Base-by-base conservation (phyloP, 2,329 filamentous ascomycete species). In the Pseudogymnoascus sp. region DNA sequence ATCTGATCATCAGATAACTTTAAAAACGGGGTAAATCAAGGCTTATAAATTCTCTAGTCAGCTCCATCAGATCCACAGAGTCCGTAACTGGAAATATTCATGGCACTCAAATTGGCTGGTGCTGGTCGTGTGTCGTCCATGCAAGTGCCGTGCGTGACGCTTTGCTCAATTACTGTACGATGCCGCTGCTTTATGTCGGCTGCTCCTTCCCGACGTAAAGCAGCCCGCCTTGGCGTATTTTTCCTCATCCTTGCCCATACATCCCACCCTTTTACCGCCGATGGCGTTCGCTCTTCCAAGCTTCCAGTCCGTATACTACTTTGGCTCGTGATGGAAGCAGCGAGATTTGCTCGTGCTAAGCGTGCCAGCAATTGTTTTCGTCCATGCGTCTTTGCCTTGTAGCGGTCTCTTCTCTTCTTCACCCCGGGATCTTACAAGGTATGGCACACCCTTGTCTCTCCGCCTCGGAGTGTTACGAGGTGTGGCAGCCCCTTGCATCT, bases 1-100 rank as follows among this genome's bases (percentile, higher is more conserved):
- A 55, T 55, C 45, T 33, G 45, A 55, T 33, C 23, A 52, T 52
- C 49, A 55, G 49, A 55, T 33, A 55, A 55, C 49, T 33, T 33
- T 55, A 33, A 55, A 55, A 55, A 33, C n/a, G n/a, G 49, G 28
- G 49, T 55, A 33, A 55, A 55, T 55, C 28, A 33, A 33, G 9
- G 25, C 49, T 55, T 55, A 55, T 55, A 55, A 42, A 55, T 33
- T 55, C 25, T 33, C 45, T 33, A 33, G 45, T 55, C 45, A 55
- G 45, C 25, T 33, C 45, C 45, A 55, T 55, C 25, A 33, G 45
- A 30, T 55, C 25, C 25, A 55, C 45, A 55, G 2, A 16, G 25
- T 55, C n/a, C n/a, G 25, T 55, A 55, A 52, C 14, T n/a, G 25
- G 25, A 33, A 55, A 55, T 52, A 16, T 8, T 33, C 25, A 55